Percentiles rank a stretch among this genome's conserved stretches.
Conservation (phyloP, 2,329 filamentous ascomycete genomes). For the Neofusicoccum cordaticola region DNA sequence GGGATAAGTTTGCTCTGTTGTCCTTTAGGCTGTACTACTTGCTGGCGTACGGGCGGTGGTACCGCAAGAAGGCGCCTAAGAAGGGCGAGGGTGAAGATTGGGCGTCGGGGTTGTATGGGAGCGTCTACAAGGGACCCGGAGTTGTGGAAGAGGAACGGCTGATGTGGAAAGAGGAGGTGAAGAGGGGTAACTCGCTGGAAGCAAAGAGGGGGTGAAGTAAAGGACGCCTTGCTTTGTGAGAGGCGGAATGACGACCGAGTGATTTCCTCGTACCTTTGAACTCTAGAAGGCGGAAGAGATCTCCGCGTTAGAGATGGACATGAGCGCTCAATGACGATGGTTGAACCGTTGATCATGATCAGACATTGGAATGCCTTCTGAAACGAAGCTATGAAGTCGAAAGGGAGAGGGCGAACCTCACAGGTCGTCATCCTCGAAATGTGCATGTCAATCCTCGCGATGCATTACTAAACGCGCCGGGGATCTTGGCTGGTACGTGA, state of each 20-base stretch:
- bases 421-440: background rate
- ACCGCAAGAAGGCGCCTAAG: slow-evolving; percentile 44
- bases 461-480: background rate
- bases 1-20: slow-evolving; percentile 60
- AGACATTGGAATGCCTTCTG: background rate
- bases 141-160: slow-evolving; percentile 52
- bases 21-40: slow-evolving; percentile 62
- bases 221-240: too few relatives aligned
- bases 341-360: background rate
- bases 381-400: background rate
- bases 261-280: too few relatives aligned
- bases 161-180: slow-evolving; percentile 51
- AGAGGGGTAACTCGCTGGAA: slow-evolving; percentile 2
- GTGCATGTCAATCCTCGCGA: background rate
- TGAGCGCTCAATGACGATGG: background rate
- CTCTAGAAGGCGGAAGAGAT: background rate
- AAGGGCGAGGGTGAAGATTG: slow-evolving; percentile 53
- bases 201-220: background rate
- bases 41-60: slow-evolving; percentile 61
- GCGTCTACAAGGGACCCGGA: slow-evolving; percentile 59
- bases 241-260: too few relatives aligned
- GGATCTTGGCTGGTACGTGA: background rate
- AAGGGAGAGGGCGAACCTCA: background rate
- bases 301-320: too few relatives aligned
- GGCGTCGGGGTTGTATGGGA: slow-evolving; percentile 58